A percentile compares a stretch with the other conserved stretches of the same genome.
These are phyloP conservation scores for Umbelopsis vinacea DNA, from an alignment of 192 early-diverging fungal genomes.

Conservation along the genomic window DNA sequence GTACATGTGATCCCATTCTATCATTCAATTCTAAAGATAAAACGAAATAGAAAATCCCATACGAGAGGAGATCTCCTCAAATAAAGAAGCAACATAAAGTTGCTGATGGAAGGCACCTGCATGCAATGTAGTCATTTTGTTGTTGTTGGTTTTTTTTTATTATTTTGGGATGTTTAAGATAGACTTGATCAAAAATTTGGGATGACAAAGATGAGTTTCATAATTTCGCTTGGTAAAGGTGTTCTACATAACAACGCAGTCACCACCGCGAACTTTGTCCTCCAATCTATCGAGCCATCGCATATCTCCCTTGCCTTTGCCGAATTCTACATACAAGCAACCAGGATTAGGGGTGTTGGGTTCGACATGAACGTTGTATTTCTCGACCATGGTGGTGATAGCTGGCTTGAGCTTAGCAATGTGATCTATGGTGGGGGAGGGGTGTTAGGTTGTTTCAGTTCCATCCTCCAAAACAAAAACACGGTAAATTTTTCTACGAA, in stretches of 20 bases:
- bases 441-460: background rate
- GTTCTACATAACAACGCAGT: constrained; percentile 39
- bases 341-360: constrained; percentile 63
- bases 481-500: constrained; percentile 4
- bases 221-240: constrained; percentile 1
- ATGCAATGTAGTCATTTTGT: background rate
- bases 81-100: background rate
- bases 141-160: too few relatives aligned
- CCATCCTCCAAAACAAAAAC: background rate
- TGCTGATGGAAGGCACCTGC: background rate
- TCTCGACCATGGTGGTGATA: constrained; percentile 56
- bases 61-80: too few relatives aligned
- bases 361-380: constrained; percentile 52
- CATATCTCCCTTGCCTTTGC: constrained; percentile 48
- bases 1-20: background rate
- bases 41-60: too few relatives aligned
- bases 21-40: background rate
- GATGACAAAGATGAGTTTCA: background rate
- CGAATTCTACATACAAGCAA: constrained; percentile 60
- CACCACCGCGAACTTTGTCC: constrained; percentile 23
- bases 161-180: too few relatives aligned
- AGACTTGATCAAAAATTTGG: background rate
- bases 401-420: constrained; percentile 74
- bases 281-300: constrained; percentile 48
- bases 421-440: constrained; percentile 31